Evolutionary conservation across 352 stramenopile genomes (phyloP).

Genomic region (Pythium apleroticum): DNA sequence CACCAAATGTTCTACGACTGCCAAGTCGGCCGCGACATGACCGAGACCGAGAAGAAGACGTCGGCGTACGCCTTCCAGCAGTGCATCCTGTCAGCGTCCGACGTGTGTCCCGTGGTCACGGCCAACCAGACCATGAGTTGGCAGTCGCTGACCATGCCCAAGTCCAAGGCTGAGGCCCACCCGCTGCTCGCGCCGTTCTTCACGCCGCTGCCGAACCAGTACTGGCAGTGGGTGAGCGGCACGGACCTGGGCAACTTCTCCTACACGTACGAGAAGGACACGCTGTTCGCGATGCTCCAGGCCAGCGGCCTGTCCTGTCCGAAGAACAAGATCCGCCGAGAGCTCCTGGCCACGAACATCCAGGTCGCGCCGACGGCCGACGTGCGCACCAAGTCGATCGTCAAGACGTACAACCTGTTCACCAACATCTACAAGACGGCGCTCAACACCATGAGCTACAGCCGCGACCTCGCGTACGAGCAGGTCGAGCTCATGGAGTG

Average conservation of each 20-base stretch:
- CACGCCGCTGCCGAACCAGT: slow-evolving; percentile 48
- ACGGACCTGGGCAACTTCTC: slow-evolving; percentile 51
- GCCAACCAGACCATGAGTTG: slow-evolving; percentile 58
- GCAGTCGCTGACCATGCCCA: slow-evolving; percentile 25
- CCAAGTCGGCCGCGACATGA: slow-evolving; percentile 55
- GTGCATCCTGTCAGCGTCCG: slow-evolving; percentile 26
- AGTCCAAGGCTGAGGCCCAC: slow-evolving; percentile 42
- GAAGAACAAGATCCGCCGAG: slow-evolving; percentile 37
- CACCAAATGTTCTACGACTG: slow-evolving; percentile 70
- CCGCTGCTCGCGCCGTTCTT: slow-evolving; percentile 50
- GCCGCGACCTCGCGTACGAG: slow-evolving; percentile 34
- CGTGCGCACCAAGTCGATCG: slow-evolving; percentile 27
- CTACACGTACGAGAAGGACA: slow-evolving; percentile 64
- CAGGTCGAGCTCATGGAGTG: slow-evolving; percentile 56
- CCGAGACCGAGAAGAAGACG: slow-evolving; percentile 49
- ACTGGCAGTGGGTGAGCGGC: slow-evolving; percentile 57
- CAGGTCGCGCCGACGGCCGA: background rate
- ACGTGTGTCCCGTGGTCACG: slow-evolving; percentile 33
- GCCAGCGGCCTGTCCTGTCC: slow-evolving; percentile 36
- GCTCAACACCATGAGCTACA: slow-evolving; percentile 11
- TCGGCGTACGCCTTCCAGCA: slow-evolving; percentile 50
- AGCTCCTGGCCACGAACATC: slow-evolving; percentile 2
- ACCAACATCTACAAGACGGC: slow-evolving; percentile 30
- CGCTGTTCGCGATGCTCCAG: slow-evolving; percentile 41
- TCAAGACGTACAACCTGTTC: slow-evolving; percentile 45